Evolutionary conservation across 495 filamentous ascomycete species (phyloP).

Genomic region (Penicillium robsamsonii): DNA sequence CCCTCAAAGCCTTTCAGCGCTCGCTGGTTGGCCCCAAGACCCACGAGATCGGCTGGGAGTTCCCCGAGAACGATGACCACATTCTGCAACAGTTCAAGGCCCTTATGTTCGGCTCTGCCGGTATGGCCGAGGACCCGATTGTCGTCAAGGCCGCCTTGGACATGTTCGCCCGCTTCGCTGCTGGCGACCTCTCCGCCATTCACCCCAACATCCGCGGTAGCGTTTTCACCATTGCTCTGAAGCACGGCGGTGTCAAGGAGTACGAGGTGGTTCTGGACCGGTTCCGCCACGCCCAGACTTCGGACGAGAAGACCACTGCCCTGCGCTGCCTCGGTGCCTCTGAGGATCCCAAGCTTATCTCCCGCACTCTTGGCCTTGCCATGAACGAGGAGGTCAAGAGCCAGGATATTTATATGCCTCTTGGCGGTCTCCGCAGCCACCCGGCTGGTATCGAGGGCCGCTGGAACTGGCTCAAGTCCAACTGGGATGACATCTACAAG

Average conservation of each 20-base stretch:
- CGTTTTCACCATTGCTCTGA: constrained; percentile 62
- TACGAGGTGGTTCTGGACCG: constrained; percentile 74
- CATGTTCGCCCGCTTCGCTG: constrained; percentile 63
- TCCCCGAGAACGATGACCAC: constrained; percentile 78
- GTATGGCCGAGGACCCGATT: constrained; percentile 56
- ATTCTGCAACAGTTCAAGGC: constrained; percentile 82
- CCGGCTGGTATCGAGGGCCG: constrained; percentile 74
- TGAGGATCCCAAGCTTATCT: constrained; percentile 72
- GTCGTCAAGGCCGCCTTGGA: constrained; percentile 58
- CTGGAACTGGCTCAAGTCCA: constrained; percentile 78
- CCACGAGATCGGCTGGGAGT: constrained; percentile 83
- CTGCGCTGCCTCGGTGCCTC: constrained; percentile 82
- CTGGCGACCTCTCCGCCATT: constrained; percentile 57
- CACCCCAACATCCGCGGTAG: constrained; percentile 65
- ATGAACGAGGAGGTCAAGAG: constrained; percentile 84
- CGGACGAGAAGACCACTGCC: constrained; percentile 94
- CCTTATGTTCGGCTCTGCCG: constrained; percentile 61
- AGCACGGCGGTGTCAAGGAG: constrained; percentile 60
- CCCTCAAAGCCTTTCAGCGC: constrained; percentile 77
- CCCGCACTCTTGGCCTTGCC: constrained; percentile 73
- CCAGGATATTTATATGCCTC: constrained; percentile 91
- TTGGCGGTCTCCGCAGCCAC: constrained; percentile 75
- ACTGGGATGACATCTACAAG: constrained; percentile 79
- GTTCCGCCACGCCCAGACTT: constrained; percentile 80
- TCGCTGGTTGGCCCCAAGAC: constrained; percentile 72